Evolutionary conservation across 768 basidiomycete genomes (phyloP), one percentile per base, ranked within the genome.

Genomic region (Gymnopilus junonius): DNA sequence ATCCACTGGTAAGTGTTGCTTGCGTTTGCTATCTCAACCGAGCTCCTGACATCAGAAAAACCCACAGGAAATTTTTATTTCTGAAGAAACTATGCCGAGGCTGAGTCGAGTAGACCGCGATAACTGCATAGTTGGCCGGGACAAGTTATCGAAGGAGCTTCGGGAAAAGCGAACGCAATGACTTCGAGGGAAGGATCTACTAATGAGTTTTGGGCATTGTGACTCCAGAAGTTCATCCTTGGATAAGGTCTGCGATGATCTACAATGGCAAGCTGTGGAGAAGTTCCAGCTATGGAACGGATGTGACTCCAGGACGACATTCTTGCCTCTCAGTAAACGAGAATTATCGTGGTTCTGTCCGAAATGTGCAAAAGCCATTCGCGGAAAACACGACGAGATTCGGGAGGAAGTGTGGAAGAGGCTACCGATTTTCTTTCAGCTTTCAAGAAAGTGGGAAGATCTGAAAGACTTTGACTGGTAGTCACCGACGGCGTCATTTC

Each of bases 341-440:
- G 32, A 32, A 25, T 8, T 45, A 4, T 32, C 37, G 2, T 54
- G 31, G 8, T 31, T 64, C 12, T 64, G 66, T 40, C 0, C 39
- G 2, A 21, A 2, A 3, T 67, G 66, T 39, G 8, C 31, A 3
- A 21, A 29, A 0, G 21, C 46, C 11, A 34, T 46, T 14, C 32
- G 59, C 8, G 15, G 12, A 17, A 17, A 20, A 4, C 54, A 60
- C 39, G 43, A 61, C 14, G 14, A 25, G 42, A 59, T 51, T 17
- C 58, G 65, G 8, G 14, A 17, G 34, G 39, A 42, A 45, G 31
- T 70, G 8, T 70, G 69, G 69, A 25, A 64, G 15, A 20, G 32
- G 12, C 55, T 70, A 25, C 69, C 69, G 3, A 34, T 20, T 0
- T 62, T 57, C 25, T 48, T 70, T 66, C 56, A 59, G 61, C 32